Conservation (phyloP, 163 green algal genomes). For the Trebouxia gelatinosa region DNA sequence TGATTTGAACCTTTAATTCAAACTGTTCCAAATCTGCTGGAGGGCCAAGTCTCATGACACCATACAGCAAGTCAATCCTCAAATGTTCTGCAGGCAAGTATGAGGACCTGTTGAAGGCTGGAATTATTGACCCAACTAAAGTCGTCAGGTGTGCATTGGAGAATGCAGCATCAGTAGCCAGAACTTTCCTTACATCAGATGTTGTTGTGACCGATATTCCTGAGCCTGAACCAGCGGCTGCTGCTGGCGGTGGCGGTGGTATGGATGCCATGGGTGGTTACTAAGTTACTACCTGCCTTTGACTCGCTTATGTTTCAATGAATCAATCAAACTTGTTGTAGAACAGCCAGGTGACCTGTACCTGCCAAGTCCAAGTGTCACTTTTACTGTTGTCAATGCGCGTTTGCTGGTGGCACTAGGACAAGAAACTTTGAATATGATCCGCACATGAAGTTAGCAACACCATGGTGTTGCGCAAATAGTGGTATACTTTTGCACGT, state of each 20-base stretch:
- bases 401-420: background rate
- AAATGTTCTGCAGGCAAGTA: conserved; percentile 65
- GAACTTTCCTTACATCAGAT: conserved; percentile 96
- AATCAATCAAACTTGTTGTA: background rate
- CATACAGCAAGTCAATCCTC: too few relatives aligned
- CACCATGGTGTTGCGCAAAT: too few relatives aligned
- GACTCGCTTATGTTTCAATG: background rate
- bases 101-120: conserved; percentile 91
- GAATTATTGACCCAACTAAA: conserved; percentile 99
- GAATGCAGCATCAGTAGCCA: conserved; percentile 94
- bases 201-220: conserved; percentile 96
- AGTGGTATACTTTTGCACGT: too few relatives aligned
- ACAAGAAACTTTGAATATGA: background rate
- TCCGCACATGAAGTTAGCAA: background rate
- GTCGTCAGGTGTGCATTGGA: conserved; percentile 92
- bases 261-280: conserved; percentile 58
- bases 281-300: background rate
- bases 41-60: too few relatives aligned
- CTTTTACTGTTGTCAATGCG: background rate
- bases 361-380: background rate
- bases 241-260: conserved; percentile 35
- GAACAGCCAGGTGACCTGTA: too few relatives aligned
- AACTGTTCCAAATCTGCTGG: too few relatives aligned
- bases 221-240: conserved; percentile 55
- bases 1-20: too few relatives aligned